phyloP scores from a whole-genome alignment of 1,284 basidiomycete species.

The Leccinum fallax region DNA sequence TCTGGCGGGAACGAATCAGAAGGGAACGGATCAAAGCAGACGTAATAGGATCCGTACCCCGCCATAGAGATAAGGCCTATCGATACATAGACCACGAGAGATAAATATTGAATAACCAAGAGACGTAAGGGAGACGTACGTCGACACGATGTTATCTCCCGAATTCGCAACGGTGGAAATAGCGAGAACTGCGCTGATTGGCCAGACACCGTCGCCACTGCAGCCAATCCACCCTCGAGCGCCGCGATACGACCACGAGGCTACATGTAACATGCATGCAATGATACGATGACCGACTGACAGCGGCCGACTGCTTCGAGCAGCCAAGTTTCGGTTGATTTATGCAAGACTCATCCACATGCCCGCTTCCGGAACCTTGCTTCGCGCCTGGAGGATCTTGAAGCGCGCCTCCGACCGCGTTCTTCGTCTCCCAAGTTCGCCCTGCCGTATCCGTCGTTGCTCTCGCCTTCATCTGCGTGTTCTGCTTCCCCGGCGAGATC shows the following conservation, averaged over 20 bases:
- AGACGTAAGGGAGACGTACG: no score
- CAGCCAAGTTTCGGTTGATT: constrained; percentile 5
- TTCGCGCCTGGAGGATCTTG: constrained; percentile 66
- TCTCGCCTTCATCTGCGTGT: constrained; percentile 45
- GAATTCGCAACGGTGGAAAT: no score
- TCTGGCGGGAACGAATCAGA: no score
- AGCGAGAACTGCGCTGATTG: no score
- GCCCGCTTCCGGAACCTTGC: constrained; percentile 59
- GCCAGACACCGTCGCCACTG: no score
- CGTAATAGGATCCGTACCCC: no score
- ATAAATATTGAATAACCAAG: no score
- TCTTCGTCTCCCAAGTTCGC: constrained; percentile 34
- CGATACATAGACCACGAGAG: no score
- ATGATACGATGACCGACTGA: neutral
- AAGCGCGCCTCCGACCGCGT: constrained; percentile 61
- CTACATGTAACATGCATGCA: neutral
- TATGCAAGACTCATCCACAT: constrained; percentile 79
- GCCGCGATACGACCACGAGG: neutral
- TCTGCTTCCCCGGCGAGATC: constrained; percentile 51
- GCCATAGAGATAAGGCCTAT: no score
- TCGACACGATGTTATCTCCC: no score
- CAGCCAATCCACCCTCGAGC: no score
- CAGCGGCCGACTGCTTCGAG: neutral
- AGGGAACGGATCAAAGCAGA: no score
- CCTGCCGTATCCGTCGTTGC: constrained; percentile 34